A percentile compares a stretch with the other conserved stretches of the same genome.
phyloP scores from a whole-genome alignment of 805 yeast species.

The Metschnikowia dekortorum region DNA sequence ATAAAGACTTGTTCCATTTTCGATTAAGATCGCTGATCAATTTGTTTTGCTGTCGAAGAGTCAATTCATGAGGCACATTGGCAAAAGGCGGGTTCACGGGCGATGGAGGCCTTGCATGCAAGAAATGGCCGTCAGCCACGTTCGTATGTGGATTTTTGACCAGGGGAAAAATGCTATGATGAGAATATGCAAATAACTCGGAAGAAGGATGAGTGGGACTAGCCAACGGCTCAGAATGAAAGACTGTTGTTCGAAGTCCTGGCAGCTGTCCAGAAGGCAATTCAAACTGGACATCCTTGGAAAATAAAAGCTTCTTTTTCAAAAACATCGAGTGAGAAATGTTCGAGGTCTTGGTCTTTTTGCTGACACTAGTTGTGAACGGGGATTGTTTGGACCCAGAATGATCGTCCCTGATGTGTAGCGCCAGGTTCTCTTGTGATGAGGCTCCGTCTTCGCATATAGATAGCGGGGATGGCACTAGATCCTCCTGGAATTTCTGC shows the following conservation, averaged over 20 bases:
- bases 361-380: conserved; percentile 5
- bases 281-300: conserved; percentile 40
- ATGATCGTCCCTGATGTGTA: conserved; percentile 4
- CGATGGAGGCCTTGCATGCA: conserved; percentile 2
- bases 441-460: conserved; percentile 8
- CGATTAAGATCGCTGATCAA: conserved; percentile 33
- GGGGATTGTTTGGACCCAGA: conserved; percentile 1
- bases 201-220: not conserved
- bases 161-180: not conserved
- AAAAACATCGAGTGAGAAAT: conserved; percentile 24
- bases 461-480: conserved; percentile 26
- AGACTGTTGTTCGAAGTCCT: not conserved
- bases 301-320: conserved; percentile 28
- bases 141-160: not conserved
- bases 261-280: conserved; percentile 16
- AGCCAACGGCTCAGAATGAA: not conserved
- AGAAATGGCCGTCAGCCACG: not conserved
- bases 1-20: conserved; percentile 36
- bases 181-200: conserved; percentile 1
- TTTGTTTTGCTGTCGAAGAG: conserved; percentile 29
- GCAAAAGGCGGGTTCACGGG: not conserved
- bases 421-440: conserved; percentile 1
- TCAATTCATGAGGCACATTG: conserved; percentile 4
- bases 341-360: conserved; percentile 15
- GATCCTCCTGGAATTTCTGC: conserved; percentile 12